phyloP scores from a whole-genome alignment of 73 alveolate species.

The Tetrahymena elliotti region DNA sequence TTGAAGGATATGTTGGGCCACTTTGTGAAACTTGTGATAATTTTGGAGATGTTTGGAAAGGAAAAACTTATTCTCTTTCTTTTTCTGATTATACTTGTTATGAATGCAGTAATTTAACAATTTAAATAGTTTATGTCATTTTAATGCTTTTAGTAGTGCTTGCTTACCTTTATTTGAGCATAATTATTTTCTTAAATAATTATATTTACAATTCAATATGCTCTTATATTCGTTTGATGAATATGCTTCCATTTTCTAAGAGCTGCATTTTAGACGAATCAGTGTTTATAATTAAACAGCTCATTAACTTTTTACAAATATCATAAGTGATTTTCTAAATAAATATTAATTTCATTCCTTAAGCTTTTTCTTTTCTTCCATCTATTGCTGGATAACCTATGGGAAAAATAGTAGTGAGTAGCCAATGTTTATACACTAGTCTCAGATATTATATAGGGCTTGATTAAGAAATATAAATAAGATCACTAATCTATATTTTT shows the following conservation, averaged over 20 bases:
- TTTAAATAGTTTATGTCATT: neutral
- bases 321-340: neutral
- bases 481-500: neutral
- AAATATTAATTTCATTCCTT: neutral
- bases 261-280: neutral
- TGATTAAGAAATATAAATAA: neutral
- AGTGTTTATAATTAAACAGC: neutral
- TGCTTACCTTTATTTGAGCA: neutral
- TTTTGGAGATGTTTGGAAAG: neutral
- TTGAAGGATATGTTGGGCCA: neutral
- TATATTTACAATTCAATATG: neutral
- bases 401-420: neutral
- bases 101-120: neutral
- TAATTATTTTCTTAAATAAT: neutral
- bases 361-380: neutral
- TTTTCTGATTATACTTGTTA: neutral
- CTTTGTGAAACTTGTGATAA: neutral
- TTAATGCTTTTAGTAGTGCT: neutral
- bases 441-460: neutral
- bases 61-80: neutral
- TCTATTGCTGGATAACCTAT: neutral
- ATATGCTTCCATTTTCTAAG: neutral
- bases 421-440: neutral
- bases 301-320: neutral
- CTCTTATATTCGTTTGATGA: neutral